Evolutionary conservation across 2,329 filamentous ascomycete genomes (phyloP).

Genomic region (Sporothrix luriei): DNA sequence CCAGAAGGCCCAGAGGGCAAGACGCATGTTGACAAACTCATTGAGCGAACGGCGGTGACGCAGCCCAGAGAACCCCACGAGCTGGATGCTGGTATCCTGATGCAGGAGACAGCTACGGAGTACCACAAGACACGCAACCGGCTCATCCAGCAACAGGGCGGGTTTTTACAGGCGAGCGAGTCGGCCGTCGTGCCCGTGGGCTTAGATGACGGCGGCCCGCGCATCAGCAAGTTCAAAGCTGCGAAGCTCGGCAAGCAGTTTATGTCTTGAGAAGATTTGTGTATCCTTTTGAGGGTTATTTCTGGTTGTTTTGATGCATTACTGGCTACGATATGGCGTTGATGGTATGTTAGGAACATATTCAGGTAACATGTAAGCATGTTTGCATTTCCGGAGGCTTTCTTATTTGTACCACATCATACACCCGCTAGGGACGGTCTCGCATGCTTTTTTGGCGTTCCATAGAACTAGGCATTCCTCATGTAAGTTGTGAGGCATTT

Average conservation of each 20-base stretch:
- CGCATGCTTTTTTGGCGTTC: not conserved
- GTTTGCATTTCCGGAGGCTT: constrained; percentile 2
- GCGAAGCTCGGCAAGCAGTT: constrained; percentile 54
- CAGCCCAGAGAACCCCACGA: constrained; percentile 57
- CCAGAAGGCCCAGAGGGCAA: constrained; percentile 53
- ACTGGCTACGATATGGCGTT: not conserved
- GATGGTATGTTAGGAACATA: not conserved
- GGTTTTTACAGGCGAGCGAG: constrained; percentile 74
- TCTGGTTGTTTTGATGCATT: not conserved
- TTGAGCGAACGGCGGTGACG: constrained; percentile 55
- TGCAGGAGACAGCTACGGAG: constrained; percentile 77
- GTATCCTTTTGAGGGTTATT: not conserved
- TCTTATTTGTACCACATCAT: not conserved
- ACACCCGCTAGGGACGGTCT: not conserved
- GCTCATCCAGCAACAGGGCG: constrained; percentile 80
- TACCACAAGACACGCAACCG: constrained; percentile 82
- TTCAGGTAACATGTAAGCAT: not conserved
- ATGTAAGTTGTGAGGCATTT: not conserved
- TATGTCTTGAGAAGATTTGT: not conserved
- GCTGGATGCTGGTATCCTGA: constrained; percentile 70
- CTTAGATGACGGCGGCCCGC: constrained; percentile 65
- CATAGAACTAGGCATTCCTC: not conserved
- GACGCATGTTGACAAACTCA: constrained; percentile 62
- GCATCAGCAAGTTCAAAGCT: constrained; percentile 73
- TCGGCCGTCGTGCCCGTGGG: constrained; percentile 67